A percentile compares a stretch with the other conserved stretches of the same genome.
These are phyloP conservation scores for Tillandsia leiboldiana DNA, from an alignment of 176 grass and related monocot genomes.

Conservation along the genomic window DNA sequence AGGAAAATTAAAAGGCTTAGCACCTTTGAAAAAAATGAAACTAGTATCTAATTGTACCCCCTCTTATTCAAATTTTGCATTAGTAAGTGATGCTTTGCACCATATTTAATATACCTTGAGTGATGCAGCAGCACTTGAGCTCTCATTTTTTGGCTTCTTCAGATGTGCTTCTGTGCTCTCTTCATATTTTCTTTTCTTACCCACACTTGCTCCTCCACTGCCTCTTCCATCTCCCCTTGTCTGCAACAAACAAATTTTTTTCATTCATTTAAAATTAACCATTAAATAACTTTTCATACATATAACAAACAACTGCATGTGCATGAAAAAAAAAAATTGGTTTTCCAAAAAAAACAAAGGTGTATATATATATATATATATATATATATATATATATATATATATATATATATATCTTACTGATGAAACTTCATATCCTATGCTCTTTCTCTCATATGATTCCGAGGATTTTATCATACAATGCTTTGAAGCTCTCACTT, in stretches of 20 bases:
- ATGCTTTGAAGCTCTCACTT: constrained; percentile 11
- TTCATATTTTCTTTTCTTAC: constrained; percentile 62
- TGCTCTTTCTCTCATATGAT: background rate
- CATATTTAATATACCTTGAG: constrained; percentile 42
- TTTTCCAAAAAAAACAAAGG: too few species aligned
- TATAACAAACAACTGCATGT: too few species aligned
- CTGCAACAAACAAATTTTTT: constrained; percentile 19
- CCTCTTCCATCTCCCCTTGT: constrained; percentile 29
- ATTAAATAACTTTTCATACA: background rate
- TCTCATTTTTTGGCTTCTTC: constrained; percentile 73
- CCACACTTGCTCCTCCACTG: constrained; percentile 27
- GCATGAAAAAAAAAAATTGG: too few species aligned
- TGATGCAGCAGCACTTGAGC: constrained; percentile 43
- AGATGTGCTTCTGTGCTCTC: constrained; percentile 33
- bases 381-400: too few species aligned
- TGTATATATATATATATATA: too few species aligned
- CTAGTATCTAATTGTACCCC: background rate
- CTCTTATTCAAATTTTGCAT: too few species aligned
- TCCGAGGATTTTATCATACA: constrained; percentile 20
- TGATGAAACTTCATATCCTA: too few species aligned
- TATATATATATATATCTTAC: too few species aligned
- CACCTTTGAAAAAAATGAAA: too few species aligned
- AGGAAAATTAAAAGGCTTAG: too few species aligned
- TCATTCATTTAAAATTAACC: too few species aligned
- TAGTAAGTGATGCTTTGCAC: background rate